A percentile compares a stretch with the other conserved stretches of the same genome.
phyloP scores from a whole-genome alignment of 2,329 filamentous ascomycete species.

The Colletotrichum sidae region DNA sequence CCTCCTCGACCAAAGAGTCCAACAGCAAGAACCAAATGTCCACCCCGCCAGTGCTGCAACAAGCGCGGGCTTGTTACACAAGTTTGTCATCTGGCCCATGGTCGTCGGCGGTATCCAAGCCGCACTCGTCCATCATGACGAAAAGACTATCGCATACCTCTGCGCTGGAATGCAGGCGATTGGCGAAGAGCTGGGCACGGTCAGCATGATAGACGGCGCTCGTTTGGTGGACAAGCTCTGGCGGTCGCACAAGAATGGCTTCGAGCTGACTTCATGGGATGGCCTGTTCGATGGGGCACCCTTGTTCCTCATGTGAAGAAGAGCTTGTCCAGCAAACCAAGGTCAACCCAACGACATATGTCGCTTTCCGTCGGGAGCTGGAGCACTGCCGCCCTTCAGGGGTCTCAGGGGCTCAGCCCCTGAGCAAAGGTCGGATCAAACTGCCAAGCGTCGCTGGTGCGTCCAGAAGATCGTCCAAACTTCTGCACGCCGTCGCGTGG shows the following conservation, averaged over 20 bases:
- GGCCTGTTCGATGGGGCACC: slow-evolving; percentile 23
- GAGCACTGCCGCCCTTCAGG: slow-evolving; percentile 7
- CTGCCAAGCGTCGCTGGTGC: slow-evolving; percentile 29
- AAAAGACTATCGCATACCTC: not conserved
- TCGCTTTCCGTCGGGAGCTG: not conserved
- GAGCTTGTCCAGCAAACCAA: slow-evolving; percentile 2
- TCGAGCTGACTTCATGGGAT: slow-evolving; percentile 2
- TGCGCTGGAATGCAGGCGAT: slow-evolving; percentile 20
- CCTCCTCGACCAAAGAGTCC: slow-evolving; percentile 18
- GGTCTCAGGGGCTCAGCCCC: slow-evolving; percentile 1
- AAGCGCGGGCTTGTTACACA: slow-evolving; percentile 18
- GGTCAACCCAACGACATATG: not conserved
- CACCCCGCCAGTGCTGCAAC: not conserved
- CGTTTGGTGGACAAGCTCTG: slow-evolving; percentile 9
- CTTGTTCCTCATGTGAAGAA: slow-evolving; percentile 25
- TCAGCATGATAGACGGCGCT: slow-evolving; percentile 29
- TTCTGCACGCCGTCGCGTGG: slow-evolving; percentile 1
- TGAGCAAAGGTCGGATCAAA: slow-evolving; percentile 16
- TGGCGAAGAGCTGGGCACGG: slow-evolving; percentile 21
- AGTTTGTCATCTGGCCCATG: slow-evolving; percentile 27
- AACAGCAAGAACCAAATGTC: not conserved
- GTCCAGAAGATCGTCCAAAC: slow-evolving; percentile 11
- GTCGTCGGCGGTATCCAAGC: slow-evolving; percentile 19
- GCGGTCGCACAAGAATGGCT: not conserved
- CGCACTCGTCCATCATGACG: slow-evolving; percentile 7